phyloP scores from a whole-genome alignment of 352 stramenopile genomes.

The Globisporangium echinulatum region DNA sequence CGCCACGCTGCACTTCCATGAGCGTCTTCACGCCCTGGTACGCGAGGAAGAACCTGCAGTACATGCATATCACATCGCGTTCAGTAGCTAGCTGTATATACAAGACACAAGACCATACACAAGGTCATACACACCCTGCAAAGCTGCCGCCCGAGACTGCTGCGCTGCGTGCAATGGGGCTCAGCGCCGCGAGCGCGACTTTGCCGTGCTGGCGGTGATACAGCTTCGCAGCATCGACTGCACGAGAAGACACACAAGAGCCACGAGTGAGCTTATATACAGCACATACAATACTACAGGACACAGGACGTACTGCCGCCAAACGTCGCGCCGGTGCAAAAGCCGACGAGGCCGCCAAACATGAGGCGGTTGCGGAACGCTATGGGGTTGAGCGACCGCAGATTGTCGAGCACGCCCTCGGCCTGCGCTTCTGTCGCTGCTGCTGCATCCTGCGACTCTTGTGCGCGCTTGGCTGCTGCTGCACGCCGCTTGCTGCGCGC shows the following conservation, averaged over 20 bases:
- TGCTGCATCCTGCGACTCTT: constrained; percentile 13
- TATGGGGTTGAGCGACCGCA: constrained; percentile 32
- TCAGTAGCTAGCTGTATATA: not conserved
- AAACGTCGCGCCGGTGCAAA: constrained; percentile 72
- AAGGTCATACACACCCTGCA: constrained; percentile 33
- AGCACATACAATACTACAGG: not conserved
- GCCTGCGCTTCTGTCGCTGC: constrained; percentile 1
- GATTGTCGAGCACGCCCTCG: constrained; percentile 9
- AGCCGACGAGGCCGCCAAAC: constrained; percentile 73
- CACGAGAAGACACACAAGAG: not conserved
- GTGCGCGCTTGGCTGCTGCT: not conserved
- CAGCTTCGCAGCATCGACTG: constrained; percentile 58
- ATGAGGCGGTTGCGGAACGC: constrained; percentile 66
- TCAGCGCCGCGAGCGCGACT: constrained; percentile 37
- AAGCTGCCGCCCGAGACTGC: constrained; percentile 55
- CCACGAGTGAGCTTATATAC: too few species aligned
- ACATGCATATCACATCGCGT: not conserved
- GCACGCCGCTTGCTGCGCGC: constrained; percentile 3
- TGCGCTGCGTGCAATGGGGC: constrained; percentile 37
- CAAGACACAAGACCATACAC: not conserved
- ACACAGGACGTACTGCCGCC: constrained; percentile 36
- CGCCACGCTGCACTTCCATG: constrained; percentile 44
- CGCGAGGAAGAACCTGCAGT: constrained; percentile 60
- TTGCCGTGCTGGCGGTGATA: constrained; percentile 56
- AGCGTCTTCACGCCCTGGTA: constrained; percentile 75